Percentiles rank a stretch among this genome's conserved stretches.
These are phyloP conservation scores for Pseudomassariella vexata DNA, from an alignment of 2,329 filamentous ascomycete species.

Conservation along the genomic window DNA sequence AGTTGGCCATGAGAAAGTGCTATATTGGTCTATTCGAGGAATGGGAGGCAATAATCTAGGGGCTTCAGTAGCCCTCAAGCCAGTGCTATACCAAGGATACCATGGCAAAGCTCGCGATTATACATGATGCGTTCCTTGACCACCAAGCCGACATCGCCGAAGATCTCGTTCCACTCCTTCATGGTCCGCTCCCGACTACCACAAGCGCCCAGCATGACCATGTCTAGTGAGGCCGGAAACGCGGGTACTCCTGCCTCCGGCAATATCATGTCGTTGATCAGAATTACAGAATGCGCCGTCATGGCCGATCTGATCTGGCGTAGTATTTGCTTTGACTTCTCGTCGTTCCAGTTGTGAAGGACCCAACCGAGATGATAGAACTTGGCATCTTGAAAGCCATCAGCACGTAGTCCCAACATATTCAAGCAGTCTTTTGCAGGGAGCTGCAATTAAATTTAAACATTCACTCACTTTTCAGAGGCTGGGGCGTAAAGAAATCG, in stretches of 20 bases:
- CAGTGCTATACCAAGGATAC: too few species aligned
- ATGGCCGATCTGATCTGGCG: constrained; percentile 12
- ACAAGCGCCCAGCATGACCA: constrained; percentile 29
- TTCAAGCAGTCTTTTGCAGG: too few species aligned
- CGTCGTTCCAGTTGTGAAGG: constrained; percentile 32
- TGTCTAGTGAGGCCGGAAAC: constrained; percentile 25
- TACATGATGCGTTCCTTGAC: too few species aligned
- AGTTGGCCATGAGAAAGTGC: too few species aligned
- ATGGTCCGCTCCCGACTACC: constrained; percentile 28
- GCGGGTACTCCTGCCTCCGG: constrained; percentile 26
- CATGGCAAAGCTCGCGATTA: too few species aligned
- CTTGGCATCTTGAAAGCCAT: constrained; percentile 24
- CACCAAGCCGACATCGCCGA: constrained; percentile 15
- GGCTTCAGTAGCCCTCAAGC: too few species aligned
- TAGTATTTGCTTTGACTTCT: constrained; percentile 14
- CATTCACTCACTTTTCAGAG: constrained; percentile 9
- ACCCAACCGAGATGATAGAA: constrained; percentile 32
- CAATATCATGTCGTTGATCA: constrained; percentile 38
- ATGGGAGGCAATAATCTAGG: too few species aligned
- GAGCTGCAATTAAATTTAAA: too few species aligned
- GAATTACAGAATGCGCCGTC: constrained; percentile 25
- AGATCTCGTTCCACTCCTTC: constrained; percentile 24
- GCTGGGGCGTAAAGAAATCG: constrained; percentile 13
- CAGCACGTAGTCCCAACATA: too few species aligned
- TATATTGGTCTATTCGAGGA: too few species aligned